Evolutionary conservation across 768 basidiomycete genomes (phyloP), one percentile per base, ranked within the genome.

Genomic region (Trametes sanguinea): DNA sequence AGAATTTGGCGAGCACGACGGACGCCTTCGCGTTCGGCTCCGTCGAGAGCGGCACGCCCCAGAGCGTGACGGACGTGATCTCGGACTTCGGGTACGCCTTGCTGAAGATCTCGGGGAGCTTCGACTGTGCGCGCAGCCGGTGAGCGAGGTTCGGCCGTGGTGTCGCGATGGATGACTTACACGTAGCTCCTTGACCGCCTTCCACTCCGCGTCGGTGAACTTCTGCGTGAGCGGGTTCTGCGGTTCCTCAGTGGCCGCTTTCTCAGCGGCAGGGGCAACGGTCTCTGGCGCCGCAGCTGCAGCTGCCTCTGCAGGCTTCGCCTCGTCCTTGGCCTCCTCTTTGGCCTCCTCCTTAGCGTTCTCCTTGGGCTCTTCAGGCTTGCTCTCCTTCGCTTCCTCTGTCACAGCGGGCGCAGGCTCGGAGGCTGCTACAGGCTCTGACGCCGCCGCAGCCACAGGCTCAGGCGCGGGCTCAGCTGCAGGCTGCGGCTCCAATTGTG

Each of bases 1-100:
- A 75, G 77, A 93, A 94, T 70, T 93, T 92, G 83, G 92, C 84
- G 40, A 94, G 78, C 8, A 93, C 69, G 35, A 93, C 89, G 68
- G 61, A 85, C 83, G 7, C 83, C 50, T 68, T 69, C 51, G 84
- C 82, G 57, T 77, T 76, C 2, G 58, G 92, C 88, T 71, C 89
- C 82, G 57, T 47, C 50, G 64, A 57, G 30, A 94, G 81, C 1
- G 70, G 73, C 17, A 94, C 83, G 30, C 90, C 88, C 92, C 92
- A 94, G 59, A 94, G 71, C 5, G 65, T 74, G 65, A 89, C 80
- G 1, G 77, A 78, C 0, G 78, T 76, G 57, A 77, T 81, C 10
- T 81, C 85, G 48, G 82, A 76, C 6, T 89, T 84, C 1, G 83
- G 80, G 69, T 84, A 90, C 8, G 86, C 88, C 45, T 82, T 80